Conservation (phyloP, 768 basidiomycete species). For the Russula sp. region DNA sequence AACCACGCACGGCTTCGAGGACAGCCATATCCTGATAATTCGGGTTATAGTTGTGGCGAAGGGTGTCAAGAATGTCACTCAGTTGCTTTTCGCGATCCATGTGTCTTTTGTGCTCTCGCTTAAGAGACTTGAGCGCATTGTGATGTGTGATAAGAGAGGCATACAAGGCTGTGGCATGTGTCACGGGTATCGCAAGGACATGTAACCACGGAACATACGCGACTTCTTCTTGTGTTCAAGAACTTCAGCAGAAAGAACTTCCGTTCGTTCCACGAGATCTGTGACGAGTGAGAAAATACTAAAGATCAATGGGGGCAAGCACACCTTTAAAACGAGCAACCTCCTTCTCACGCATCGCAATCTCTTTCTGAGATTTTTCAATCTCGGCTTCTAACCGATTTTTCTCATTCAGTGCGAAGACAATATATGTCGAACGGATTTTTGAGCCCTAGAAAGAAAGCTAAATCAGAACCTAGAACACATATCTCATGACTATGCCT, state of each 20-base stretch:
- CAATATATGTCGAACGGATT: constrained; percentile 82
- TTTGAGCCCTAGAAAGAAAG: constrained; percentile 63
- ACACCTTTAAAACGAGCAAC: constrained; percentile 66
- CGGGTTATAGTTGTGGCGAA: constrained; percentile 87
- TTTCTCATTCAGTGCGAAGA: constrained; percentile 86
- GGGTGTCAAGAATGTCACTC: constrained; percentile 71
- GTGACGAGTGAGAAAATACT: not conserved
- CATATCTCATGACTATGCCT: constrained; percentile 23
- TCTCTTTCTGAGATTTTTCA: constrained; percentile 45
- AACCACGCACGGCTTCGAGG: constrained; percentile 90
- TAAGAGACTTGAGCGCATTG: constrained; percentile 68
- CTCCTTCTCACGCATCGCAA: constrained; percentile 59
- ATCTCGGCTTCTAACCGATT: constrained; percentile 65
- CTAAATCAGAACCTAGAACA: not conserved
- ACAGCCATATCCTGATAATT: constrained; percentile 99
- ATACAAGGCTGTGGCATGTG: constrained; percentile 60
- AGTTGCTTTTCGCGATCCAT: constrained; percentile 70
- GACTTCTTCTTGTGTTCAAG: constrained; percentile 83
- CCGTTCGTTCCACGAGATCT: constrained; percentile 75
- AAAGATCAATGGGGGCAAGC: not conserved
- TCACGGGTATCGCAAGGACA: not conserved
- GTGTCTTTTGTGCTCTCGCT: constrained; percentile 62
- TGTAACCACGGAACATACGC: constrained; percentile 43
- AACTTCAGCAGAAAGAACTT: constrained; percentile 70
- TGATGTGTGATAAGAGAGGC: constrained; percentile 64